Evolutionary conservation across 441 rosid species (phyloP).

Genomic region (Eruca vesicaria): DNA sequence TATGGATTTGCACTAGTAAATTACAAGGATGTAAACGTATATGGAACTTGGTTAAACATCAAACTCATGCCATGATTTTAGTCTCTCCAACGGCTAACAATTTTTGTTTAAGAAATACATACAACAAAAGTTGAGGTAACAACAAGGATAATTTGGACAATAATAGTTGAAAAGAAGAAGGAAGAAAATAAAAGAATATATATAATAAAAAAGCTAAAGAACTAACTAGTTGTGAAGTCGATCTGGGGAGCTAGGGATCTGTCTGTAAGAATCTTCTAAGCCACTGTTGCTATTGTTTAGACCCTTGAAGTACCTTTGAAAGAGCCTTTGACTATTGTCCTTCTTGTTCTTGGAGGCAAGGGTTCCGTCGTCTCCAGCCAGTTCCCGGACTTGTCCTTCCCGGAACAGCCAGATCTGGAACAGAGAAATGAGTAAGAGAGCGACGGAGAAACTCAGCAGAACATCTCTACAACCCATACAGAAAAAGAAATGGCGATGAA

Average conservation of each 20-base stretch:
- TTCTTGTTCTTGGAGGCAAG: conserved; percentile 22
- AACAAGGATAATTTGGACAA: neutral
- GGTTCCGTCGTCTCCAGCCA: conserved; percentile 16
- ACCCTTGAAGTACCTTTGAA: conserved; percentile 30
- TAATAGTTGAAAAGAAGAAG: conserved; percentile 9
- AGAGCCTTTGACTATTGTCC: conserved; percentile 26
- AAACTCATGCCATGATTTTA: neutral
- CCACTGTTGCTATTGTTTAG: conserved; percentile 26
- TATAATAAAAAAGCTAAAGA: neutral
- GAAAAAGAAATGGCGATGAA: neutral
- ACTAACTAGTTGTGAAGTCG: conserved; percentile 79
- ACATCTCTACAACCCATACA: conserved; percentile 33
- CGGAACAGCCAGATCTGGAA: conserved; percentile 36
- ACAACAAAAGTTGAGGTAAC: neutral
- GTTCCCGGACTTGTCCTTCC: conserved; percentile 28
- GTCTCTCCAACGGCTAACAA: neutral
- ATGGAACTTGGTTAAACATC: neutral
- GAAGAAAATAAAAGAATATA: neutral
- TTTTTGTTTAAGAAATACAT: neutral
- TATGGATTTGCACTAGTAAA: neutral
- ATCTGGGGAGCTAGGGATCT: conserved; percentile 89
- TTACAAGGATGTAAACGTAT: neutral
- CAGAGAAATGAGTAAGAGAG: conserved; percentile 28
- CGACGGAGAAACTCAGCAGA: conserved; percentile 26
- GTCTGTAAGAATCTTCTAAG: conserved; percentile 58